Percentiles rank a stretch among this genome's conserved stretches.
phyloP scores from a whole-genome alignment of 345 rosid species.

The Raphanus sativus region DNA sequence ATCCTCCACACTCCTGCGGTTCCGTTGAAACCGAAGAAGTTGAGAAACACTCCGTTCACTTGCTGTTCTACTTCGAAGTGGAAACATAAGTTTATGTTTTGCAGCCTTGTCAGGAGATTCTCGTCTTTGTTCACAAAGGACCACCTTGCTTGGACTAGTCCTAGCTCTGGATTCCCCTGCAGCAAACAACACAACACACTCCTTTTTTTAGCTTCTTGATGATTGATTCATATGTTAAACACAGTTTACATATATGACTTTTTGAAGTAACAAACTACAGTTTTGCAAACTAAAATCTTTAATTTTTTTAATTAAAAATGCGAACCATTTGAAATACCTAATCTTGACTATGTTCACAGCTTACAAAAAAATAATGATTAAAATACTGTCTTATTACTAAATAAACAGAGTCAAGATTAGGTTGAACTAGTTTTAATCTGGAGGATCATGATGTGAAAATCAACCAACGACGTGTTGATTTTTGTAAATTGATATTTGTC shows the following conservation, averaged over 20 bases:
- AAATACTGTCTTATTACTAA: too few species aligned
- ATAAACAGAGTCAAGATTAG: background rate
- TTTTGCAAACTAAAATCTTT: background rate
- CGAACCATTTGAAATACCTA: too few species aligned
- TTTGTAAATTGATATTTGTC: slow-evolving; percentile 24
- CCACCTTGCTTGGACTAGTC: slow-evolving; percentile 90
- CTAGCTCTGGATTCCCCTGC: slow-evolving; percentile 84
- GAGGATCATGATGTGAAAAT: background rate
- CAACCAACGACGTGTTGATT: background rate
- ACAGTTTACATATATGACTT: background rate
- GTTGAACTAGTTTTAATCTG: background rate
- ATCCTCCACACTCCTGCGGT: slow-evolving; percentile 95
- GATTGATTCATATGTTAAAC: background rate
- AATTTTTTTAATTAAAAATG: background rate
- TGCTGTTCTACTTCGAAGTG: slow-evolving; percentile 96
- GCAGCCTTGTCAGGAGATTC: slow-evolving; percentile 83
- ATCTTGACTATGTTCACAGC: background rate
- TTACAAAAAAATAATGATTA: background rate
- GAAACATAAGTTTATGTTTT: slow-evolving; percentile 82
- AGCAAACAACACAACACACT: background rate
- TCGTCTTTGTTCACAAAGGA: slow-evolving; percentile 91
- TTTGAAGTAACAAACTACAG: background rate
- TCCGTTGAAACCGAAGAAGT: slow-evolving; percentile 92
- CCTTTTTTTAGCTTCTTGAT: background rate
- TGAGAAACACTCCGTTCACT: slow-evolving; percentile 73